These are phyloP conservation scores for Suillus luteus DNA, from an alignment of 768 basidiomycete genomes.

Conservation along the genomic window DNA sequence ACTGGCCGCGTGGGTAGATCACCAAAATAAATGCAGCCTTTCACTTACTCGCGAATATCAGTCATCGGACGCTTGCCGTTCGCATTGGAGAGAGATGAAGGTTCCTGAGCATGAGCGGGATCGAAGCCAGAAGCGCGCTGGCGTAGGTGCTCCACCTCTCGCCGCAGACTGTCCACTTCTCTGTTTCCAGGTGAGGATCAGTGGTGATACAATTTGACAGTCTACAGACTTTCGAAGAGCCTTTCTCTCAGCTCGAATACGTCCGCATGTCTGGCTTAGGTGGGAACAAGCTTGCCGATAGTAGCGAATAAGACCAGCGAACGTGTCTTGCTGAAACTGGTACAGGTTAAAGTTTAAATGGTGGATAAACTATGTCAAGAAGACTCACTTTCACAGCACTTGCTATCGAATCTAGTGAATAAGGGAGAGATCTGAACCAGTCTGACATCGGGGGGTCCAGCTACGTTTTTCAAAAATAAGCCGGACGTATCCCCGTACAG, in stretches of 20 bases:
- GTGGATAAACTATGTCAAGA: not conserved
- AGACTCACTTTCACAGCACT: conserved; percentile 62
- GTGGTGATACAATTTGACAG: conserved; percentile 12
- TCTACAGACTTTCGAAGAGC: conserved; percentile 53
- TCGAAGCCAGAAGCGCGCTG: conserved; percentile 29
- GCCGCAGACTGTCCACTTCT: conserved; percentile 47
- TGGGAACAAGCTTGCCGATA: conserved; percentile 62
- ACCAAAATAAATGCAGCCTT: not conserved
- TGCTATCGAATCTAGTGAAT: conserved; percentile 62
- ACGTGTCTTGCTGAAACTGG: conserved; percentile 80
- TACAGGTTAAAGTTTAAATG: not conserved
- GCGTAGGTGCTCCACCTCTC: conserved; percentile 54
- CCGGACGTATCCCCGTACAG: not conserved
- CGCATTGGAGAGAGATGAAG: conserved; percentile 45
- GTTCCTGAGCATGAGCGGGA: conserved; percentile 28
- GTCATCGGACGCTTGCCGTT: conserved; percentile 70
- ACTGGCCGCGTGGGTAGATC: conserved; percentile 12
- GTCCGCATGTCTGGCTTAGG: conserved; percentile 33
- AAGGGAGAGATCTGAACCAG: conserved; percentile 73
- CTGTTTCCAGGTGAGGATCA: conserved; percentile 34
- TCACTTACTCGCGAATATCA: conserved; percentile 44
- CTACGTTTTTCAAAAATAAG: conserved; percentile 38
- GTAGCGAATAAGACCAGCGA: conserved; percentile 66
- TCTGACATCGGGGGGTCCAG: conserved; percentile 81
- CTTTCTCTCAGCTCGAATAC: conserved; percentile 41